Base-by-base conservation (phyloP, 768 basidiomycete species). In the Strobilomyces echinocephalus region DNA sequence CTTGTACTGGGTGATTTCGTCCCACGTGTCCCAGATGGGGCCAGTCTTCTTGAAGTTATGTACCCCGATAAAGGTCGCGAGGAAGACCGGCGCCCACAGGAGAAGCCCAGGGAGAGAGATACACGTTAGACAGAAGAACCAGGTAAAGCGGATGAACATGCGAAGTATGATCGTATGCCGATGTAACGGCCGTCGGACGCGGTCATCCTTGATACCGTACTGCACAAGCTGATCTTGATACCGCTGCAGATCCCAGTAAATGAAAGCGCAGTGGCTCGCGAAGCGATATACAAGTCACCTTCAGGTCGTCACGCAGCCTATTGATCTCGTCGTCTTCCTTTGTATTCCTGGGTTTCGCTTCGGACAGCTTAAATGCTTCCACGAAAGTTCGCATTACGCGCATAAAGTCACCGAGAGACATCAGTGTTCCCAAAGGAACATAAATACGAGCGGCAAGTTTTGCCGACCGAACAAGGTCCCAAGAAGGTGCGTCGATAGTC, bases 1-100 rank as follows among this genome's bases (percentile, higher is more conserved):
- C 67, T 92, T 93, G 69, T 90, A 88, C 64, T 93, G 88, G 11
- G 91, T 88, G 57, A 93, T 90, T 66, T 93, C 91, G 62, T 93
- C 91, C 79, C 83, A 91, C 0, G 88, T 91, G 63, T 93, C 88
- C 74, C 86, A 88, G 35, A 88, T 78, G 1, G 89, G 89, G 0
- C 91, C 91, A 0, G 79, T 85, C 71, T 83, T 85, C 70, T 87
- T 89, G 76, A 88, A 88, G 58, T 84, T 83, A 61, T 78, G 79
- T 20, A 87, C 87, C 2, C 80, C 85, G 60, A 81, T 78, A 59
- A 83, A 80, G 1, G 89, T 87, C 18, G 84, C 82, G 48, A 73
- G 58, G 60, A 93, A 91, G 14, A 93, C 74, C 1, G 92, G 93
- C 6, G 82, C 53, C 93, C 93, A 94, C 39, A 94, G 77, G n/a